A percentile compares a stretch with the other conserved stretches of the same genome.
Conservation (phyloP, 352 stramenopile genomes). For the Phytophthora europaea region DNA sequence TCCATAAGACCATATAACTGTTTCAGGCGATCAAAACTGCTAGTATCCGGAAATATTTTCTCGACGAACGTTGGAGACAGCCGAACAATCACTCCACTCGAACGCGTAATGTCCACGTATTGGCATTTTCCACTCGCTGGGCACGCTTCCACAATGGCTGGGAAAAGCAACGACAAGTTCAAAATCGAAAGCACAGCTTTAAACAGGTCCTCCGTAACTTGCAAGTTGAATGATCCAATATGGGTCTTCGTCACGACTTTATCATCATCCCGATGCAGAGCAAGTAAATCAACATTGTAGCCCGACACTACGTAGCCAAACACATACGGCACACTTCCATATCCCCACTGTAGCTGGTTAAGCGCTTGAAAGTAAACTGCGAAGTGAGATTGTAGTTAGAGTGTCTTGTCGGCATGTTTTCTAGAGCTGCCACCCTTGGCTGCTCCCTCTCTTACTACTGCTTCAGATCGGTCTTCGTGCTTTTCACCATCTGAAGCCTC, state of each 20-base stretch:
- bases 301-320: conserved; percentile 32
- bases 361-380: too few relatives aligned
- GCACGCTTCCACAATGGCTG: conserved; percentile 24
- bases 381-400: too few relatives aligned
- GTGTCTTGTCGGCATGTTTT: too few relatives aligned
- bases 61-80: conserved; percentile 18
- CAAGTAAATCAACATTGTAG: conserved; percentile 15
- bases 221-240: conserved; percentile 24
- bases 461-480: too few relatives aligned
- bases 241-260: not conserved
- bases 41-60: conserved; percentile 17
- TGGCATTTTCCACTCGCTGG: conserved; percentile 14
- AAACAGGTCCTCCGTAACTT: conserved; percentile 15
- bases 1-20: conserved; percentile 18
- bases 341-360: too few relatives aligned
- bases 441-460: too few relatives aligned
- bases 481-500: too few relatives aligned
- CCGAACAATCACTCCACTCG: conserved; percentile 14
- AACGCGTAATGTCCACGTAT: conserved; percentile 11
- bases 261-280: conserved; percentile 2
- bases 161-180: conserved; percentile 30
- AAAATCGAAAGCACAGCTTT: conserved; percentile 23
- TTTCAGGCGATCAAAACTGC: conserved; percentile 7
- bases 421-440: too few relatives aligned
- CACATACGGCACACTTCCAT: conserved; percentile 23